Base-by-base conservation (phyloP, 23 red algal genomes). In the Chondrus crispus region DNA sequence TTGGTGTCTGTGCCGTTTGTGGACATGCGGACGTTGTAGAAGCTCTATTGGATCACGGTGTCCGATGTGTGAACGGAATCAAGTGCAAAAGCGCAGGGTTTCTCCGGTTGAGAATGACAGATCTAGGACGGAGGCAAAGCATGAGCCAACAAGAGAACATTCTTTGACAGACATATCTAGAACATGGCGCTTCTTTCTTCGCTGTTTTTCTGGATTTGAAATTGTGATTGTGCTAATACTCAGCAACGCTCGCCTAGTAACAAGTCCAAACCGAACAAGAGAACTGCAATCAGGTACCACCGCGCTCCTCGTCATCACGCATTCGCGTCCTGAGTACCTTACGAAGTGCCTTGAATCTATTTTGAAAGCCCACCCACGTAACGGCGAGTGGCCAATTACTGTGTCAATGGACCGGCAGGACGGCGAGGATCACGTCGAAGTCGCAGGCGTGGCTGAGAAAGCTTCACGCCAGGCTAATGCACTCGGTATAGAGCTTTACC, bases 321-420 rank as follows among this genome's bases (percentile, higher is more conserved):
- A 94, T 49, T 86, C 91, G 12, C 91, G 91, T 4, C 68, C 48
- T 19, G 37, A 74, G 30, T 94, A 94, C 66, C 82, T 94, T 30
- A 87, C 62, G 22, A 46, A 51, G 19, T 66, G 69, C 22, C 80
- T 94, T 10, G 68, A 36, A 3, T 94, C 91, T 0, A 11, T 94
- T 30, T 39, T 87, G 20, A 20, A 42, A 11, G 19, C 55, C 46
- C 89, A 93, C 32, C 89, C 89, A 39, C 48, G 70, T 38, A 79
- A 36, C 80, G 29, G 46, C n/a, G n/a, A n/a, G n/a, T 77, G 63
- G 64, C 91, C 91, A n/a, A 62, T 94, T 43, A 29, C 87, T 13
- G 81, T 94, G 6, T 94, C 91, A 13, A 43, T 62, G 53, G 91
- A 94, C 45, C 70, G 66, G 41, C 91, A 94, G 53, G 91, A 87